phyloP scores from a whole-genome alignment of 129 eudicot species.

The Mikania micrantha region DNA sequence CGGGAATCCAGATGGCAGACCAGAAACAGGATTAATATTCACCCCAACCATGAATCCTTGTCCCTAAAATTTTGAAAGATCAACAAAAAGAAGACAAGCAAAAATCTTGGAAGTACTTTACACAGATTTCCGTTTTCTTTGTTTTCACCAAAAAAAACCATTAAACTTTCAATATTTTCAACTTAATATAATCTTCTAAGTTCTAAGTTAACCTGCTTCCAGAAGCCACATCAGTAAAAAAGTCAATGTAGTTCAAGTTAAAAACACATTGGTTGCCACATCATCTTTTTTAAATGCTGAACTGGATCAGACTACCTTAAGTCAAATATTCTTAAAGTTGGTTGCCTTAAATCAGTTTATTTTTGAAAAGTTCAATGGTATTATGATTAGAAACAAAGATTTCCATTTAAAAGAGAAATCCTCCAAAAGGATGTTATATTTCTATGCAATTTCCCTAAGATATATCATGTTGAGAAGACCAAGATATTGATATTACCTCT shows the following conservation, averaged over 20 bases:
- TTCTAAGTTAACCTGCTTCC: neutral
- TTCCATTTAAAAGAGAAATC: neutral
- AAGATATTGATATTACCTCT: constrained; percentile 43
- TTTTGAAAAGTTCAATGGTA: neutral
- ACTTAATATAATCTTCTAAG: neutral
- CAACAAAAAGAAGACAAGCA: constrained; percentile 13
- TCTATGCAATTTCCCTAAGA: constrained; percentile 2
- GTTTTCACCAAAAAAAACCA: neutral
- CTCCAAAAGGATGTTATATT: neutral
- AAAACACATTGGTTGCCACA: neutral
- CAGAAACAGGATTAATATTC: constrained; percentile 75
- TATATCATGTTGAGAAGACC: constrained; percentile 7
- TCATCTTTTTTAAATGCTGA: neutral
- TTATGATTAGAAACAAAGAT: neutral
- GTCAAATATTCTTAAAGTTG: neutral
- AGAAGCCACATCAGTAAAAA: neutral
- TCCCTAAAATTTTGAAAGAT: constrained; percentile 38
- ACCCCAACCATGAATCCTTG: constrained; percentile 99
- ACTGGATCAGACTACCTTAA: constrained; percentile 1
- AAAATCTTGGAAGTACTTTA: neutral
- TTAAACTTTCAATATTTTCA: neutral
- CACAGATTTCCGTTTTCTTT: neutral
- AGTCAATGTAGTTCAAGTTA: neutral
- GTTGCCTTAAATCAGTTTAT: neutral
- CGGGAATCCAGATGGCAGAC: constrained; percentile 89